Conservation (phyloP, 805 yeast species). For the Brettanomyces custersianus region DNA sequence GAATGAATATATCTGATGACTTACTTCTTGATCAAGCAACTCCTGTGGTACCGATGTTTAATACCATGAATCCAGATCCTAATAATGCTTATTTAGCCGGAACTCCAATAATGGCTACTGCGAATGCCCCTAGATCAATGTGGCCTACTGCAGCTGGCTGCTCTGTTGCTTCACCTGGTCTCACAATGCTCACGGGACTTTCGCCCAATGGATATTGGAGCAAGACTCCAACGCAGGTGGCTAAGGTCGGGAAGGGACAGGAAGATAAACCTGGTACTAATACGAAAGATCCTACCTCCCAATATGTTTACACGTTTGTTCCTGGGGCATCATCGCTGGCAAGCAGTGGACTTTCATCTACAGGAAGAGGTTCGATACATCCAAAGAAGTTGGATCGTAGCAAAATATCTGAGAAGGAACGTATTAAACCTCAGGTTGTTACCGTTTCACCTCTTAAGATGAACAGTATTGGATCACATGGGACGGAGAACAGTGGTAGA, state of each 20-base stretch:
- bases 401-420: too few relatives aligned
- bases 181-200: neutral
- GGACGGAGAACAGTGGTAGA: neutral
- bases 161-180: neutral
- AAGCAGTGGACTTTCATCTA: neutral
- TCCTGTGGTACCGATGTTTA: conserved; percentile 21
- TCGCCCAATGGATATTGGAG: neutral
- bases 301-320: too few relatives aligned
- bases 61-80: neutral
- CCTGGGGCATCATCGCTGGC: neutral
- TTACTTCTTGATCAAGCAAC: conserved; percentile 21
- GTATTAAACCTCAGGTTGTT: too few relatives aligned
- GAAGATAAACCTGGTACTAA: neutral
- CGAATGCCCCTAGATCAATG: conserved; percentile 1
- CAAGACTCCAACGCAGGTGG: neutral
- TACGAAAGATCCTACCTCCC: neutral
- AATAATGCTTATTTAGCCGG: neutral
- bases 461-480: too few relatives aligned
- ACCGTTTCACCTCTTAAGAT: too few relatives aligned
- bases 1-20: conserved; percentile 12
- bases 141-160: neutral
- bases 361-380: too few relatives aligned
- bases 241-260: neutral
- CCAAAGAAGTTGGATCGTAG: too few relatives aligned
- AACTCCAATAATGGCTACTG: neutral